Conservation (phyloP, 225 moss, liverwort and hornwort genomes). For the Rhytidiadelphus loreus region DNA sequence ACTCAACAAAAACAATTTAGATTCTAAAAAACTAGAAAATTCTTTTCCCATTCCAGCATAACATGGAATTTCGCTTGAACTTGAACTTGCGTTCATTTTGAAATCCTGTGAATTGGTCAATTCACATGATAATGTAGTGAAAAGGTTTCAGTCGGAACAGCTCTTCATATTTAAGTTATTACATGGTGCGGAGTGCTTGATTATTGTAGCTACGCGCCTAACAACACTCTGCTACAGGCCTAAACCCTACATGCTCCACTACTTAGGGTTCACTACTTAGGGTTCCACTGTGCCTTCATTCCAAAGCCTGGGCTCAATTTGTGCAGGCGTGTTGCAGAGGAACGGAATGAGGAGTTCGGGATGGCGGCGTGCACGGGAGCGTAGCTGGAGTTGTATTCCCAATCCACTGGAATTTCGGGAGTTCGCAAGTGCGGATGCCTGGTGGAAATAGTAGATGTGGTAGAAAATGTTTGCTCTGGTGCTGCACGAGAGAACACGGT, state of each 20-base stretch:
- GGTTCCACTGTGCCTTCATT: not conserved
- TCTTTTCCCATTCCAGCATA: not conserved
- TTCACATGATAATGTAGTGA: not conserved
- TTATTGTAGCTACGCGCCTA: too few species aligned
- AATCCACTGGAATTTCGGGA: not conserved
- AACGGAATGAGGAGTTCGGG: not conserved
- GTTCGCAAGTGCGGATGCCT: not conserved
- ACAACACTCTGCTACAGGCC: not conserved
- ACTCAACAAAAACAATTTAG: not conserved
- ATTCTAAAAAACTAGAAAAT: not conserved
- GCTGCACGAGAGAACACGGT: not conserved
- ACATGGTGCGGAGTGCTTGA: accelerated
- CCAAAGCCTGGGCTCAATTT: not conserved
- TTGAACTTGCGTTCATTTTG: not conserved
- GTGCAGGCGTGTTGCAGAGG: not conserved
- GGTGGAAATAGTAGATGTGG: not conserved
- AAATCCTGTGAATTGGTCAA: not conserved
- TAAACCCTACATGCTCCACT: not conserved
- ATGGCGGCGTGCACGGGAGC: not conserved
- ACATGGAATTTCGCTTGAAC: not conserved
- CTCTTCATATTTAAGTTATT: not conserved
- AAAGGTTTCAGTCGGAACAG: not conserved
- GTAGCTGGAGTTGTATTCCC: not conserved
- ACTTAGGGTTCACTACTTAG: too few species aligned
- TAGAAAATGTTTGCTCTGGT: not conserved